Conservation (phyloP, 2,329 filamentous ascomycete genomes). For the Clonostachys chloroleuca region DNA sequence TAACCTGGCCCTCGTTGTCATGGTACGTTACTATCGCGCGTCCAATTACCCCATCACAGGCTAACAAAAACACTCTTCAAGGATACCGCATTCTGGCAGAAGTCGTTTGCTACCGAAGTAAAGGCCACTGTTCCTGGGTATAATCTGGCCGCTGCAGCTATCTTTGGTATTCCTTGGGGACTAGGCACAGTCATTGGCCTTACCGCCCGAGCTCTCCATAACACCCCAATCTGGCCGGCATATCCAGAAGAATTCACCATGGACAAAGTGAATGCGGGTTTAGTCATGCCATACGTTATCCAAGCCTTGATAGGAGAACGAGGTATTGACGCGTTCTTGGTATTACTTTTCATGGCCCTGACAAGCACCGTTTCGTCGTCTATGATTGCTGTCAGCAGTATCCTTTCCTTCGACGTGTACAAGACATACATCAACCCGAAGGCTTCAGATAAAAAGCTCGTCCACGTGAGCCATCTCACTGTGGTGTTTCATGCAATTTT, state of each 20-base stretch:
- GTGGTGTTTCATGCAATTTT: constrained; percentile 68
- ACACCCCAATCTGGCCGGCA: constrained; percentile 63
- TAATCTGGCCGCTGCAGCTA: constrained; percentile 72
- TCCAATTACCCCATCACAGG: no score
- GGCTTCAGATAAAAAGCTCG: constrained; percentile 67
- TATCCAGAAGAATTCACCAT: constrained; percentile 64
- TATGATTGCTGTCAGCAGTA: constrained; percentile 79
- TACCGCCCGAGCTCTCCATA: constrained; percentile 70
- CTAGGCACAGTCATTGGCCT: constrained; percentile 81
- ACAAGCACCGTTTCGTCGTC: constrained; percentile 76
- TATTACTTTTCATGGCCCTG: constrained; percentile 85
- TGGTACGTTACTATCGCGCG: constrained; percentile 16
- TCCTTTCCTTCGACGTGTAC: constrained; percentile 79
- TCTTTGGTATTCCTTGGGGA: constrained; percentile 86
- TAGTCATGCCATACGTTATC: constrained; percentile 76
- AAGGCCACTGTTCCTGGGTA: constrained; percentile 83
- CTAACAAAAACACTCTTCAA: no score
- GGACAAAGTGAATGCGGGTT: constrained; percentile 68
- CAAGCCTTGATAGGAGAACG: constrained; percentile 74
- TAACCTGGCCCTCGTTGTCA: constrained; percentile 73
- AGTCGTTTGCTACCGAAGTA: constrained; percentile 77
- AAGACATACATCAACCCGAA: constrained; percentile 75
- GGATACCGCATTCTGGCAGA: constrained; percentile 83
- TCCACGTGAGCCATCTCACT: constrained; percentile 58
- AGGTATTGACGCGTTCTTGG: constrained; percentile 68